A percentile compares a stretch with the other conserved stretches of the same genome.
Evolutionary conservation across 2,329 filamentous ascomycete species (phyloP).

Genomic region (Colletotrichum abscissum): DNA sequence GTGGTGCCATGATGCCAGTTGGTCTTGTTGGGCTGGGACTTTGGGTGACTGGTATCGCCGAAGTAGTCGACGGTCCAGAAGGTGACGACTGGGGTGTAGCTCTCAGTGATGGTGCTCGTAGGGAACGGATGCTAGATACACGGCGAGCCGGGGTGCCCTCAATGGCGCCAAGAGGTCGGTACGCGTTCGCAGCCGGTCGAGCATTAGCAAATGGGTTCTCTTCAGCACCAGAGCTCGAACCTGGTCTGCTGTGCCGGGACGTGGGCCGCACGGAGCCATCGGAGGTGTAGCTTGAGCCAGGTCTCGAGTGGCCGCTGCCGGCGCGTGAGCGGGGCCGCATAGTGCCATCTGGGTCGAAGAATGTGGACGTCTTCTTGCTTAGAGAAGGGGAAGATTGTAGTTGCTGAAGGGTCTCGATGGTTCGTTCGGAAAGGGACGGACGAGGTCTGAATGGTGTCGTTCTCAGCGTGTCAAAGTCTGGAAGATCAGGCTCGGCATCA

Average conservation of each 20-base stretch:
- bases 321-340: slow-evolving; percentile 65
- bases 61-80: slow-evolving; percentile 43
- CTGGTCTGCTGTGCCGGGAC: slow-evolving; percentile 64
- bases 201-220: slow-evolving; percentile 53
- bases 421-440: slow-evolving; percentile 82
- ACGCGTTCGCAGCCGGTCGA: slow-evolving; percentile 56
- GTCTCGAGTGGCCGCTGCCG: slow-evolving; percentile 58
- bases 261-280: slow-evolving; percentile 66
- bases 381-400: slow-evolving; percentile 82
- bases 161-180: slow-evolving; percentile 55
- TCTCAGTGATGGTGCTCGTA: slow-evolving; percentile 48
- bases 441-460: slow-evolving; percentile 43
- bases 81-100: slow-evolving; percentile 37
- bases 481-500: slow-evolving; percentile 24
- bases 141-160: slow-evolving; percentile 54
- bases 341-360: slow-evolving; percentile 75
- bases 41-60: slow-evolving; percentile 44
- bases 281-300: slow-evolving; percentile 70
- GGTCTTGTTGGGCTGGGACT: slow-evolving; percentile 54
- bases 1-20: slow-evolving; percentile 37
- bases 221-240: slow-evolving; percentile 63
- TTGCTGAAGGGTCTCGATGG: slow-evolving; percentile 84
- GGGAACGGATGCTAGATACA: slow-evolving; percentile 47
- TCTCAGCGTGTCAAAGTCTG: slow-evolving; percentile 34
- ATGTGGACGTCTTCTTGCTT: slow-evolving; percentile 74